Conservation (phyloP, 148 eudicot genomes). For the Arctostaphylos glauca region DNA sequence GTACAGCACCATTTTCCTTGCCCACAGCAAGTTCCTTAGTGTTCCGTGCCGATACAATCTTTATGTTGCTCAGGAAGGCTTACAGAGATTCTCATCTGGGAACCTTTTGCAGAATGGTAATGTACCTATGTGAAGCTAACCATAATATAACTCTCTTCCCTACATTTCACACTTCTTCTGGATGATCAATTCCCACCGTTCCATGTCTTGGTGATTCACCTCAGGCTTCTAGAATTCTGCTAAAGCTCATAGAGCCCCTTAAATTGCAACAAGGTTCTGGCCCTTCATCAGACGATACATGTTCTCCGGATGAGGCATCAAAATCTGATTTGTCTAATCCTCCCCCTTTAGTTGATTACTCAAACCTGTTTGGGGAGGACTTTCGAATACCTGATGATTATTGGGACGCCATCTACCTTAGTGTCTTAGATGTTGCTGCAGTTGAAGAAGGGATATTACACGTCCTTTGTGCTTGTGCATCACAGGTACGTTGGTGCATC, state of each 20-base stretch:
- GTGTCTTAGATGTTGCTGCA: conserved; percentile 56
- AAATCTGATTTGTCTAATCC: conserved; percentile 32
- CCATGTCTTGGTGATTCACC: conserved; percentile 16
- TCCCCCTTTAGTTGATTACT: conserved; percentile 48
- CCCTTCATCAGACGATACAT: conserved; percentile 26
- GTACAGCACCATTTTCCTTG: conserved; percentile 25
- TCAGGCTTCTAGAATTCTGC: conserved; percentile 68
- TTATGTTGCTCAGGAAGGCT: conserved; percentile 66
- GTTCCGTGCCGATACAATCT: conserved; percentile 65
- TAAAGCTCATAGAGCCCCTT: conserved; percentile 41
- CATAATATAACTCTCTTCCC: background rate
- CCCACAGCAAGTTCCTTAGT: conserved; percentile 49
- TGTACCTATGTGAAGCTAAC: conserved; percentile 13
- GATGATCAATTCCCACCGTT: background rate
- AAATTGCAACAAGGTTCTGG: conserved; percentile 39
- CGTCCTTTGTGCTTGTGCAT: conserved; percentile 73
- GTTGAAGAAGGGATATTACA: conserved; percentile 78
- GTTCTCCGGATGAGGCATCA: conserved; percentile 41
- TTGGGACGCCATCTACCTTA: conserved; percentile 51
- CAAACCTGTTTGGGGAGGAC: conserved; percentile 70
- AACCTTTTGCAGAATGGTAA: conserved; percentile 67
- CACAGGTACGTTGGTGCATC: conserved; percentile 47
- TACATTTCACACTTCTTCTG: conserved; percentile 6
- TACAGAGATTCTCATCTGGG: conserved; percentile 61
- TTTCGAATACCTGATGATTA: conserved; percentile 48